Percentiles rank a stretch among this genome's conserved stretches.
These are phyloP conservation scores for Oenanthe javanica DNA, from an alignment of 140 eudicot species.

Conservation along the genomic window DNA sequence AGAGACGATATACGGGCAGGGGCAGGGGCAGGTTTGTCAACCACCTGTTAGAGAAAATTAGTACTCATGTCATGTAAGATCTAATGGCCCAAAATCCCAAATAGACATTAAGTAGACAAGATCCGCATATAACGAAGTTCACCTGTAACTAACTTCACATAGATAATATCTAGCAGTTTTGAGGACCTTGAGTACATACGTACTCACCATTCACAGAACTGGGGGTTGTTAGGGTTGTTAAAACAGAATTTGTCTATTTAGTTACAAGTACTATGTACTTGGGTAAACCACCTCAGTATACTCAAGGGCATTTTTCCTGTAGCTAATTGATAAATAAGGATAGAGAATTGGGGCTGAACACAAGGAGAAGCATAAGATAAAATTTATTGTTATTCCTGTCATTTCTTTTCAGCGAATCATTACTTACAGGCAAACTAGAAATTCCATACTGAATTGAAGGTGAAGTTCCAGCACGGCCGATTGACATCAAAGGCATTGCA, in stretches of 20 bases:
- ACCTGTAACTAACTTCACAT: not conserved
- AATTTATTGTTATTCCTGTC: not conserved
- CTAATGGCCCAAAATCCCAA: not conserved
- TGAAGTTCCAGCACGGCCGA: conserved; percentile 74
- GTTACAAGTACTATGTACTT: not conserved
- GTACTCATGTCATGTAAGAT: not conserved
- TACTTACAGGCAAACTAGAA: conserved; percentile 89
- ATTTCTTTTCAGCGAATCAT: not conserved
- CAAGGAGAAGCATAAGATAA: not conserved
- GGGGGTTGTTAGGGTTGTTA: not conserved
- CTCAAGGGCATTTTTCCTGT: not conserved
- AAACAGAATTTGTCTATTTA: not conserved
- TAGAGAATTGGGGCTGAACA: not conserved
- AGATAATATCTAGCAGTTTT: not conserved
- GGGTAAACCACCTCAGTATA: not conserved
- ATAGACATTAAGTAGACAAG: not conserved
- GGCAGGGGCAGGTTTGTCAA: conserved; percentile 91
- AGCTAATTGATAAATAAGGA: not conserved
- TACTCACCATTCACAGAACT: no score
- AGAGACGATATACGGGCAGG: conserved; percentile 76
- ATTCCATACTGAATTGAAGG: conserved; percentile 94
- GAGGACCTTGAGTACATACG: not conserved
- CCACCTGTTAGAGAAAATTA: conserved; percentile 45
- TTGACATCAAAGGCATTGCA: conserved; percentile 92
- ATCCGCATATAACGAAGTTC: no score